phyloP scores from a whole-genome alignment of 208 protist species.

The Tetramitus jugosus region DNA sequence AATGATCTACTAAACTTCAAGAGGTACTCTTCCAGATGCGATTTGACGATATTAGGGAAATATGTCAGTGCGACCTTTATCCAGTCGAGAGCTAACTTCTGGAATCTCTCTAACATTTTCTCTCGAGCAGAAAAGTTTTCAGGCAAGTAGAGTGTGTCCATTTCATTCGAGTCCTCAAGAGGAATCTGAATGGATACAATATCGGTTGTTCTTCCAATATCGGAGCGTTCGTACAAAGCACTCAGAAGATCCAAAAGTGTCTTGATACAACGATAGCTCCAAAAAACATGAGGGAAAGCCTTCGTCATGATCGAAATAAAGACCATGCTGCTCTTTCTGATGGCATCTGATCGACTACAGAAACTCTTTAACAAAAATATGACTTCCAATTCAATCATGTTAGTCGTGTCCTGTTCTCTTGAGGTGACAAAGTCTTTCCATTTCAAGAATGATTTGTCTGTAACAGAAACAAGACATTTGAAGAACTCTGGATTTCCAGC shows the following conservation, averaged over 20 bases:
- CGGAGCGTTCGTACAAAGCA: neutral
- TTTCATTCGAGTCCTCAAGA: neutral
- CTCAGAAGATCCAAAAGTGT: neutral
- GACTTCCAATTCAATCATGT: neutral
- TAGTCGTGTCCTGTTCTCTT: neutral
- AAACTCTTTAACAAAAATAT: neutral
- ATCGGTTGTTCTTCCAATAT: conserved; percentile 1
- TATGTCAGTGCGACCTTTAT: neutral
- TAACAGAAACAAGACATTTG: neutral
- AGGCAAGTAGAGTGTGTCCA: neutral
- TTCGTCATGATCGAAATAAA: neutral
- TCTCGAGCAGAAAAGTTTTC: neutral
- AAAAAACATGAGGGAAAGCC: neutral
- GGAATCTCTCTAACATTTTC: neutral
- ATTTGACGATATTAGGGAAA: neutral
- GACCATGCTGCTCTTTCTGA: neutral
- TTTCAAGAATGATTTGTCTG: neutral
- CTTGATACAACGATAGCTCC: neutral
- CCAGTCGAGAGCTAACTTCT: neutral
- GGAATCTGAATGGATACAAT: neutral
- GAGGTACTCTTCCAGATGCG: neutral
- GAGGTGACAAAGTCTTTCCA: neutral
- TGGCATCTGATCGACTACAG: neutral
- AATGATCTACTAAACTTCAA: neutral
- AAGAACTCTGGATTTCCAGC: neutral